A percentile compares a stretch with the other conserved stretches of the same genome.
Conservation (phyloP, 2,329 filamentous ascomycete genomes). For the Penicillium griseofulvum region DNA sequence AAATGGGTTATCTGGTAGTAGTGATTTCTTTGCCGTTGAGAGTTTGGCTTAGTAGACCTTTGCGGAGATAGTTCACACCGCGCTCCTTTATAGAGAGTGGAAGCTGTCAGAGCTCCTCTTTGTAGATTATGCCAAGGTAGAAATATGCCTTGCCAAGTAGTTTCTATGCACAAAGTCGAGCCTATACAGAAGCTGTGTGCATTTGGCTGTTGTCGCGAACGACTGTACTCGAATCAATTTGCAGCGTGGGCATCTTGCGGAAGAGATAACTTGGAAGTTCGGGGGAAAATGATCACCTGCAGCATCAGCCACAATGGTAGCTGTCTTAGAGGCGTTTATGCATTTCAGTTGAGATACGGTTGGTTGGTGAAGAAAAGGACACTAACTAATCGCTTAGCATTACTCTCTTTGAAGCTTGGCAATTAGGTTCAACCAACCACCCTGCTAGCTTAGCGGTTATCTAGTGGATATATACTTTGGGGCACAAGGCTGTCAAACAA, state of each 20-base stretch:
- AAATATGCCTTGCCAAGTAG: constrained; percentile 2
- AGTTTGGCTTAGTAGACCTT: not conserved
- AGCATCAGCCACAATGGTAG: not conserved
- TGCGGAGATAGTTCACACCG: not conserved
- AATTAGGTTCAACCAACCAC: not conserved
- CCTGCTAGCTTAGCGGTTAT: not conserved
- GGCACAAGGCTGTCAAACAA: not conserved
- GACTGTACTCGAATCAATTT: not conserved
- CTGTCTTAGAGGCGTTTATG: not conserved
- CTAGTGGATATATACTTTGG: not conserved
- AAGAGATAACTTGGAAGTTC: not conserved
- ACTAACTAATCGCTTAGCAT: constrained; percentile 6
- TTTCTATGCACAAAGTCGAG: not conserved
- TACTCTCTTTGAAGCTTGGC: constrained; percentile 8
- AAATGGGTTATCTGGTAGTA: not conserved
- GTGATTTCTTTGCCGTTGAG: not conserved
- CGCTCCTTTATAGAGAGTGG: not conserved
- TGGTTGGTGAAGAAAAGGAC: not conserved
- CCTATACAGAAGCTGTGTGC: not conserved
- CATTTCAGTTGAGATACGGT: not conserved
- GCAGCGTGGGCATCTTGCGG: not conserved
- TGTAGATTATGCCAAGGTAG: not conserved
- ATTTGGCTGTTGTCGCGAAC: not conserved
- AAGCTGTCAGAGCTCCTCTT: not conserved
- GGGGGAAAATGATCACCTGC: not conserved